Evolutionary conservation across 169 alveolate genomes (phyloP).

Genomic region (Plasmodium billcollinsi): DNA sequence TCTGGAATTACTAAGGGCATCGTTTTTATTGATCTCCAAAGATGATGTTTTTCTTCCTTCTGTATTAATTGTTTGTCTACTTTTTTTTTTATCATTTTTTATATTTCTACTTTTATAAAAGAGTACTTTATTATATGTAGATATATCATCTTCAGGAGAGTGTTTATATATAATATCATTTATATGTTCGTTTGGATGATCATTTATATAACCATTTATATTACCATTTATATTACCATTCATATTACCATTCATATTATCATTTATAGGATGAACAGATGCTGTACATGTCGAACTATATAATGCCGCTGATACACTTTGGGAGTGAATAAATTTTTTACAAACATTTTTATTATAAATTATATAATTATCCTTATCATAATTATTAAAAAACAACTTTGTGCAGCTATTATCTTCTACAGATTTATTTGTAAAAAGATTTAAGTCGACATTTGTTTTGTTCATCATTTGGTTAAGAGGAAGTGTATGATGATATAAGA

Average conservation of each 20-base stretch:
- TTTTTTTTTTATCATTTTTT: neutral
- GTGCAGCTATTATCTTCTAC: too few species aligned
- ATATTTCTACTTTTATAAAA: constrained; percentile 5
- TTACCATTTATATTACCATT: neutral
- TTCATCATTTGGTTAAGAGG: neutral
- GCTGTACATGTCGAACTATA: neutral
- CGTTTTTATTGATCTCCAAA: too few species aligned
- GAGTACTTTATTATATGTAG: neutral
- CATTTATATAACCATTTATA: neutral
- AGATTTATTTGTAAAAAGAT: too few species aligned
- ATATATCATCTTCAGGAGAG: neutral
- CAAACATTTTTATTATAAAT: neutral
- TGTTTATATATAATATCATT: too few species aligned
- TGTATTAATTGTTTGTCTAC: neutral
- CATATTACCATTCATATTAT: neutral
- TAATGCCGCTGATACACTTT: constrained; percentile 18
- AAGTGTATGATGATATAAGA: neutral
- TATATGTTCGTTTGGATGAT: too few species aligned
- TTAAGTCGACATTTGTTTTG: neutral
- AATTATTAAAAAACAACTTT: neutral
- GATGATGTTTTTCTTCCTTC: neutral
- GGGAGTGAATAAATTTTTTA: constrained; percentile 18
- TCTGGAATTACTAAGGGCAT: too few species aligned
- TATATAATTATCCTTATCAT: constrained; percentile 1
- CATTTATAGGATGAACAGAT: constrained; percentile 1